Conservation (phyloP, 352 stramenopile genomes). For the Globisporangium camurandrum region DNA sequence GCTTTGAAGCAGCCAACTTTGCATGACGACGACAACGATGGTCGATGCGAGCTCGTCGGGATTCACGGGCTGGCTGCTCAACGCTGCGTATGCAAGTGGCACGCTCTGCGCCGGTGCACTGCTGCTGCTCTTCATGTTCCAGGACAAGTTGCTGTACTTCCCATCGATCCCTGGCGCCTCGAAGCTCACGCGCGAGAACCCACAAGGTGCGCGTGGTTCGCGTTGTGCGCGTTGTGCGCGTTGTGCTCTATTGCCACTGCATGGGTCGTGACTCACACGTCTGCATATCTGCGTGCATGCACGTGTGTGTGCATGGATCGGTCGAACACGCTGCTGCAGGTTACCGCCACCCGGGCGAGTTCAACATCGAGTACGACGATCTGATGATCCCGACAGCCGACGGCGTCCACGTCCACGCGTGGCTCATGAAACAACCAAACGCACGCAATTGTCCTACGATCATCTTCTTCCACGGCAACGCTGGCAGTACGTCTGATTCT, state of each 20-base stretch:
- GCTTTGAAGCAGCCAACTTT: too few species aligned
- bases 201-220: conserved; percentile 26
- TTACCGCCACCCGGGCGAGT: conserved; percentile 85
- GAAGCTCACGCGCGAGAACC: conserved; percentile 80
- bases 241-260: neutral
- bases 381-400: conserved; percentile 82
- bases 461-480: conserved; percentile 95
- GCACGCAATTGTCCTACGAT: conserved; percentile 64
- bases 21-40: neutral
- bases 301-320: neutral
- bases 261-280: too few species aligned
- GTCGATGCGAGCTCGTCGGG: conserved; percentile 37
- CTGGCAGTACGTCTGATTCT: conserved; percentile 58
- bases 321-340: too few species aligned
- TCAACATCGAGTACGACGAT: conserved; percentile 87
- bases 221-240: neutral
- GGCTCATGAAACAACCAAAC: conserved; percentile 87
- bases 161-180: conserved; percentile 66
- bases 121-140: conserved; percentile 72
- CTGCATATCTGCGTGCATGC: neutral
- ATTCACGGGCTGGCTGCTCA: conserved; percentile 49
- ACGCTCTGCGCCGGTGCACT: conserved; percentile 51
- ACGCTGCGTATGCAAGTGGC: conserved; percentile 50
- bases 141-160: conserved; percentile 82
- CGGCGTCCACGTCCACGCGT: conserved; percentile 86